Evolutionary conservation across 352 stramenopile species (phyloP), one percentile per base, ranked within the genome.

Genomic region (Blastocystis sp.): DNA sequence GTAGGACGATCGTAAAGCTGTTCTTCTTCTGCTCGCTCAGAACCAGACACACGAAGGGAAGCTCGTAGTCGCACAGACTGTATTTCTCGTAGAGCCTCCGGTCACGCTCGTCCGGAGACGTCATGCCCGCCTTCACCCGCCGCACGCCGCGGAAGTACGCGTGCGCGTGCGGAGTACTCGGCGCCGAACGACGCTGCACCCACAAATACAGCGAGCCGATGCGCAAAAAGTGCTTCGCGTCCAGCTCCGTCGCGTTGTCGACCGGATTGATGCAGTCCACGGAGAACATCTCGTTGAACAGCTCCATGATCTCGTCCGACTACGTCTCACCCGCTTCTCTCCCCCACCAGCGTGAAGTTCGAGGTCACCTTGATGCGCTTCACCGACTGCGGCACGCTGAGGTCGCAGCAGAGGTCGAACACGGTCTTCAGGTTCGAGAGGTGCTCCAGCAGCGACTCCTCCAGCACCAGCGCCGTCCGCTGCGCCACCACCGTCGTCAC

Each of bases 41-140:
- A 24, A 63, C 29, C 21, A 81, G 11, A 27, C 69, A 81, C 27
- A 81, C n/a, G 8, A 81, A 81, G 49, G 69, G 69, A 16, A 81
- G 18, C 21, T 18, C 53, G 36, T 49, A 81, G 4, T 29, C n/a
- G 9, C 44, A 4, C 36, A 65, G 24, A 24, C 49, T 21, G 36
- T 36, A 65, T 18, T 81, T 29, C 27, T 81, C n/a, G 42, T 44
- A 81, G 18, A 40, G 32, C 8, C 27, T 11, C 16, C 24, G 21
- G 29, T 81, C 69, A 27, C 48, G 44, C 4, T 81, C 51, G 24
- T 63, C 49, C 18, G 51, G 11, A 16, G 48, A 29, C 1, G 34
- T 29, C 2, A 24, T 48, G 29, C 49, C 69, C 0, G 34, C 61
- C n/a, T 78, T 78, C 11, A 40, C 24, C 32, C 14, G 67, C 21